phyloP scores from a whole-genome alignment of 2,329 filamentous ascomycete species.

The Sclerotinia trifoliorum region DNA sequence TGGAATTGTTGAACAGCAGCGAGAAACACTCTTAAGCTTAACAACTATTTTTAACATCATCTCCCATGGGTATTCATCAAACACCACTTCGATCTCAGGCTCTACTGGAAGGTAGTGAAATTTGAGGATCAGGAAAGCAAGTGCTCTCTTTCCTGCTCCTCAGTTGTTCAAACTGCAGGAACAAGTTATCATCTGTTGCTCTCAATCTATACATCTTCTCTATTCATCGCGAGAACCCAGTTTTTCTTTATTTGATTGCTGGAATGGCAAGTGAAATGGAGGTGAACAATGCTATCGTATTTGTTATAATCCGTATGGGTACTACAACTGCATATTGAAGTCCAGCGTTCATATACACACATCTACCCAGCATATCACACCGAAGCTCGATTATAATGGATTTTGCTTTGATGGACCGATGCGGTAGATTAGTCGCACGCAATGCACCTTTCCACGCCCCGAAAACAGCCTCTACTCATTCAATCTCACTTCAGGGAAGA shows the following conservation, averaged over 20 bases:
- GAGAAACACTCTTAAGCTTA: too few species aligned
- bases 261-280: neutral
- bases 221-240: neutral
- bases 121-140: neutral
- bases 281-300: neutral
- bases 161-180: neutral
- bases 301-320: neutral
- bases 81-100: neutral
- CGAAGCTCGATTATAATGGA: neutral
- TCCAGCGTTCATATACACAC: neutral
- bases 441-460: conserved; percentile 7
- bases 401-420: neutral
- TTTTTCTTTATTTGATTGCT: neutral
- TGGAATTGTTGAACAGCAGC: neutral
- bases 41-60: neutral
- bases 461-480: conserved; percentile 2
- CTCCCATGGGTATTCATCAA: neutral
- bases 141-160: too few species aligned
- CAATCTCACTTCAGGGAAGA: conserved; percentile 9
- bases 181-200: neutral
- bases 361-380: neutral
- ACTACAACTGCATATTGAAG: neutral
- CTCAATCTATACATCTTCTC: neutral
- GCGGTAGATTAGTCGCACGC: neutral
- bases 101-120: neutral